A percentile compares a stretch with the other conserved stretches of the same genome.
phyloP scores from a whole-genome alignment of 441 rosid genomes.

The Jatropha multifida region DNA sequence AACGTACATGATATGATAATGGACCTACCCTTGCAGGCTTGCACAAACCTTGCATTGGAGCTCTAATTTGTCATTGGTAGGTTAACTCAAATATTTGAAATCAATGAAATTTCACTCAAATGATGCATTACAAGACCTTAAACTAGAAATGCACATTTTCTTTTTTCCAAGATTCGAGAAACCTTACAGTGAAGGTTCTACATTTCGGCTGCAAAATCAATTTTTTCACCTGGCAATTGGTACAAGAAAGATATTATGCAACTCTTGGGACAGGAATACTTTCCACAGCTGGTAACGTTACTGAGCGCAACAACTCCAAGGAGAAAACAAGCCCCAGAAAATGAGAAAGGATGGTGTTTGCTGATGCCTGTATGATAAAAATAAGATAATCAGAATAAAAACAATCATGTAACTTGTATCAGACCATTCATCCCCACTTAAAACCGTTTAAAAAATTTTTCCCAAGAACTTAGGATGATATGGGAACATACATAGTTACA shows the following conservation, averaged over 20 bases:
- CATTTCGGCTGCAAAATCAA: slow-evolving; percentile 30
- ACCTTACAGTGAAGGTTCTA: slow-evolving; percentile 12
- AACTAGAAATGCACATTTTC: background rate
- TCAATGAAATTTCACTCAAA: slow-evolving; percentile 10
- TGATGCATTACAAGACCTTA: background rate
- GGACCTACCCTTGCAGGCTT: background rate
- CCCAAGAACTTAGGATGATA: background rate
- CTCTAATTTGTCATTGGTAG: background rate
- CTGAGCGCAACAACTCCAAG: slow-evolving; percentile 84
- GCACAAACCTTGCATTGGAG: background rate
- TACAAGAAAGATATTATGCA: slow-evolving; percentile 39
- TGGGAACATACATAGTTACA: background rate
- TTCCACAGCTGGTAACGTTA: slow-evolving; percentile 69
- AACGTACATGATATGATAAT: background rate
- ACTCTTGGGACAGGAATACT: slow-evolving; percentile 44
- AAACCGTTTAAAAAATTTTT: background rate
- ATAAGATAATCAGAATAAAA: background rate
- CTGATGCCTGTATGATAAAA: slow-evolving; percentile 71
- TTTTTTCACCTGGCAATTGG: slow-evolving; percentile 11
- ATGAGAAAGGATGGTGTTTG: slow-evolving; percentile 90
- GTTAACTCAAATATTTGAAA: background rate
- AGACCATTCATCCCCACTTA: background rate
- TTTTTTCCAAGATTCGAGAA: background rate
- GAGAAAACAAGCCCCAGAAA: slow-evolving; percentile 89
- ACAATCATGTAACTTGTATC: slow-evolving; percentile 1